Evolutionary conservation across 148 eudicot genomes (phyloP).

Genomic region (Simmondsia chinensis): DNA sequence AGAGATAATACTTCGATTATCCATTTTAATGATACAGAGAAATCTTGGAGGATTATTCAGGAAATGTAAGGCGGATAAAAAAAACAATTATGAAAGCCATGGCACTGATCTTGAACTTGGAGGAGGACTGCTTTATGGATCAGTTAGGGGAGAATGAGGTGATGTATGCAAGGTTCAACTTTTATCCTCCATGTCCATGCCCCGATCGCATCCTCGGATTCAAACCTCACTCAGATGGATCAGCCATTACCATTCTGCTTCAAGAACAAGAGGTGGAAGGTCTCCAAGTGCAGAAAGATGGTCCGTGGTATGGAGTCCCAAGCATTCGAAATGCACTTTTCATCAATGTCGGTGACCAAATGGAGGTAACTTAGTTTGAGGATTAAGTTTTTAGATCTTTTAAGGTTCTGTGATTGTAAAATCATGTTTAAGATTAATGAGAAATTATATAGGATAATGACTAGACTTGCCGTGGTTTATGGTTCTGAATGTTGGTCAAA

Average conservation of each 20-base stretch:
- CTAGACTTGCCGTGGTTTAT: too few relatives aligned
- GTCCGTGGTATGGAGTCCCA: conserved; percentile 36
- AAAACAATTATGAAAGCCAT: conserved; percentile 25
- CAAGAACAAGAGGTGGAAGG: conserved; percentile 43
- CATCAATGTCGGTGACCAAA: conserved; percentile 34
- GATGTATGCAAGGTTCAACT: conserved; percentile 28
- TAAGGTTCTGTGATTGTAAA: not conserved
- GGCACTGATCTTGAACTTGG: conserved; percentile 27
- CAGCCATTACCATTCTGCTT: conserved; percentile 27
- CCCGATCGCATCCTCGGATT: conserved; percentile 27
- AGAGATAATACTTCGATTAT: not conserved
- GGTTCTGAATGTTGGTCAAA: too few relatives aligned
- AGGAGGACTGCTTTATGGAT: conserved; percentile 20
- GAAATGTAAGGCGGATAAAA: not conserved
- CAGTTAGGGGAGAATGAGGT: conserved; percentile 16
- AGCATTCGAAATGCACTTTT: conserved; percentile 29
- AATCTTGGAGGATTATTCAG: conserved; percentile 3
- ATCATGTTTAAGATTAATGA: not conserved
- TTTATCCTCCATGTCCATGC: conserved; percentile 32
- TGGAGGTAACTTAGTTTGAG: conserved; percentile 8
- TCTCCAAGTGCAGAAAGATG: conserved; percentile 35
- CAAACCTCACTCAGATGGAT: conserved; percentile 40
- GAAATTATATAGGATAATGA: too few relatives aligned
- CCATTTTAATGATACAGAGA: not conserved
- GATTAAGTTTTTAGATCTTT: not conserved